Base-by-base conservation (phyloP, 2,329 filamentous ascomycete genomes). In the Colletotrichum gigasporum region DNA sequence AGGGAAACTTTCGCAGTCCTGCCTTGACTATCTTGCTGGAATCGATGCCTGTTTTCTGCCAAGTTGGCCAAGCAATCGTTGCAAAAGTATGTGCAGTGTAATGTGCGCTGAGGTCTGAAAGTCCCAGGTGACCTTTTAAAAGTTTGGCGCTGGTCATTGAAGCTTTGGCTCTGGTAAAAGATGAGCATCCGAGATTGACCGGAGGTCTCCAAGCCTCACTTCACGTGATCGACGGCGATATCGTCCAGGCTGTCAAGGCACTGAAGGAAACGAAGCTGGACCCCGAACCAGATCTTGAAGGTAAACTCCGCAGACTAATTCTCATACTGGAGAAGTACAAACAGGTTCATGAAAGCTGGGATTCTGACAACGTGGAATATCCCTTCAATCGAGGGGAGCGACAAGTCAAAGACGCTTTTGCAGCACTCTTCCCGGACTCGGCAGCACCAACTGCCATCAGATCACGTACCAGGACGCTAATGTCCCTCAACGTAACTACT, bases 211-310 rank as follows among this genome's bases (percentile, higher is more conserved):
- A 16, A 60, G 76, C 28, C 24, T 42, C 8, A 28, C 63, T 78
- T 4, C 70, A 69, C 8, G 62, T 50, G 2, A 72, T 77, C 28
- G 71, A 71, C 41, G 76, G 75, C 24, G 77, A 79, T 50, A 70
- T 78, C 28, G 73, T 79, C 3, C 77, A 79, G 55, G 73, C 76
- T 7, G 68, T 77, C 16, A 75, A 79, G 47, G 75, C 77, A 2
- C 67, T 78, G 16, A 79, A 78, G 45, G 76, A 79, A 45, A 68
- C 69, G 2, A 67, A 63, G 3, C 70, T 71, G 3, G 53, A 68
- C 2, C 45, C 66, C 1, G 67, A 45, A 2, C 34, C 63, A 8
- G 57, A 67, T 0, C 69, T 78, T 1, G 48, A 71, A 24, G 57
- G 56, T 2, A 48, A 53, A 0, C 67, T 78, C 0, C 47, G 71